Percentiles rank a stretch among this genome's conserved stretches.
Conservation (phyloP, 2,329 filamentous ascomycete species). For the Stachybotrys elegans region DNA sequence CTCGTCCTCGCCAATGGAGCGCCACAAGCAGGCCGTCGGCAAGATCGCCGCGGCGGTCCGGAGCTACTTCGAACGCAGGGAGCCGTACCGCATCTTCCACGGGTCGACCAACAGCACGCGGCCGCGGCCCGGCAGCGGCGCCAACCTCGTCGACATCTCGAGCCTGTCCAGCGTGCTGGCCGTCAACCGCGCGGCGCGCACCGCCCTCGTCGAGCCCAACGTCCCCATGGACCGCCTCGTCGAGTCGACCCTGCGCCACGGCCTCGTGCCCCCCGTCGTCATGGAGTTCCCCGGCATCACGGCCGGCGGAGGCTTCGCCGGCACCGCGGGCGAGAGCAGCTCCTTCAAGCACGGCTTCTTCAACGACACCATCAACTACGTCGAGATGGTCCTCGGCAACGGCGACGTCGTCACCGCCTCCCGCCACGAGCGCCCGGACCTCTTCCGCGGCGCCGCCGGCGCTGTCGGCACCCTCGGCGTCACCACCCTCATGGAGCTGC, state of each 20-base stretch:
- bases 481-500: constrained; percentile 61
- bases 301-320: constrained; percentile 65
- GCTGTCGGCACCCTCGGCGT: constrained; percentile 65
- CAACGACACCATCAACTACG: constrained; percentile 55
- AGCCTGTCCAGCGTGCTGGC: constrained; percentile 57
- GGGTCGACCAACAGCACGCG: constrained; percentile 73
- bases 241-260: constrained; percentile 57
- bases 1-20: constrained; percentile 36
- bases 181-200: constrained; percentile 50
- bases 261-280: constrained; percentile 64
- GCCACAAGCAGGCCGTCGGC: constrained; percentile 42
- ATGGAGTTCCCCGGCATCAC: constrained; percentile 77
- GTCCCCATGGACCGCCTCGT: constrained; percentile 70
- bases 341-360: constrained; percentile 70
- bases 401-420: constrained; percentile 57
- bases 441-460: constrained; percentile 62
- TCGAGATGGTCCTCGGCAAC: constrained; percentile 67
- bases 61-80: constrained; percentile 39
- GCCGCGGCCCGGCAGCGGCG: constrained; percentile 29
- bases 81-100: constrained; percentile 70
- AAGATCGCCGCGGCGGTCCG: constrained; percentile 43
- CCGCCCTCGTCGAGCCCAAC: constrained; percentile 69
- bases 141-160: constrained; percentile 57
- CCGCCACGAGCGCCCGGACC: constrained; percentile 37
- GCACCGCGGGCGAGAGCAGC: constrained; percentile 66